These are phyloP conservation scores for Scutellaria barbata DNA, from an alignment of 257 asterid genomes.

Conservation along the genomic window DNA sequence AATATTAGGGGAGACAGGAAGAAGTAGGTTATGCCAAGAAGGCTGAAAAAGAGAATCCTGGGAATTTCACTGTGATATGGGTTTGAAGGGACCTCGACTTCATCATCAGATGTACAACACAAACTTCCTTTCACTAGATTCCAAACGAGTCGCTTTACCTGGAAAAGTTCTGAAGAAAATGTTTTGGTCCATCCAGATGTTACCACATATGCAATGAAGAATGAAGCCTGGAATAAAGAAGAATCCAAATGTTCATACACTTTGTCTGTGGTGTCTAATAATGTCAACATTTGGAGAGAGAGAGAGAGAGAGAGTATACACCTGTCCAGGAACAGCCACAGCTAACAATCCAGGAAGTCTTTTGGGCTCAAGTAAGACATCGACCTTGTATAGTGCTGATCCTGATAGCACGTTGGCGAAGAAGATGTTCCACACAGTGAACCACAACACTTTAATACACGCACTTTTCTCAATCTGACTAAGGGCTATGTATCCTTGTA, in stretches of 20 bases:
- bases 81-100: conserved; percentile 73
- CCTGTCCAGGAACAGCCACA: conserved; percentile 98
- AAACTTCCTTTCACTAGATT: conserved; percentile 48
- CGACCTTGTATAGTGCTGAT: conserved; percentile 68
- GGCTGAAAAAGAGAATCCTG: conserved; percentile 74
- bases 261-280: conserved; percentile 21
- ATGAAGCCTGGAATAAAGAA: conserved; percentile 66
- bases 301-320: conserved; percentile 37
- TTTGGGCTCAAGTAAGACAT: conserved; percentile 80
- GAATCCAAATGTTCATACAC: background rate
- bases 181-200: conserved; percentile 98
- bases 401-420: conserved; percentile 94
- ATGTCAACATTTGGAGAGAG: background rate
- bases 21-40: conserved; percentile 91
- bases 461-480: conserved; percentile 95
- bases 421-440: conserved; percentile 91
- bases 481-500: conserved; percentile 88
- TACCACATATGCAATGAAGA: conserved; percentile 95
- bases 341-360: conserved; percentile 77
- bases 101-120: conserved; percentile 55
- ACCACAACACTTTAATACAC: conserved; percentile 81
- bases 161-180: conserved; percentile 68
- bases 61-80: conserved; percentile 91
- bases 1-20: conserved; percentile 89
- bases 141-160: conserved; percentile 48